A percentile compares a stretch with the other conserved stretches of the same genome.
Conservation (phyloP, 352 stramenopile species). For the Blastocystis sp. region DNA sequence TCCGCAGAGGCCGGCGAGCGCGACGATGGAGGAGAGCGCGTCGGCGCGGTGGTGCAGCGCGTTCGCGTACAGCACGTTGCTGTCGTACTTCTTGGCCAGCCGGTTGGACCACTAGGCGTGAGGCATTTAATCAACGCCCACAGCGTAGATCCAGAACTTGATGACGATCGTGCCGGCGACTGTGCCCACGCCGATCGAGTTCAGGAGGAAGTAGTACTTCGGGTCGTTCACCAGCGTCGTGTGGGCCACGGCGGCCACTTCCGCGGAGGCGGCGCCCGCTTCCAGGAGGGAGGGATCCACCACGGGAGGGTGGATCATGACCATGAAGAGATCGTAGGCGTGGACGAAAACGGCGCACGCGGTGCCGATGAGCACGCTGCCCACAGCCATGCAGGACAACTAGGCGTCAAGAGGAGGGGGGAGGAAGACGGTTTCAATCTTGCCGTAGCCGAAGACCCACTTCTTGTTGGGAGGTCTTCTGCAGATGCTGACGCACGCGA, state of each 20-base stretch:
- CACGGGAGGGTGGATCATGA: slow-evolving; percentile 8
- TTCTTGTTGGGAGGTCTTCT: slow-evolving; percentile 50
- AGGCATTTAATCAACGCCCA: too few relatives aligned
- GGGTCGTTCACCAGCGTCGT: slow-evolving; percentile 29
- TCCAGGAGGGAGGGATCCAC: slow-evolving; percentile 10
- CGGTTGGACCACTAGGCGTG: slow-evolving; percentile 27
- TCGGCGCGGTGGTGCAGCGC: slow-evolving; percentile 54
- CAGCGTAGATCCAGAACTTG: slow-evolving; percentile 60
- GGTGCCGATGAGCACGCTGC: slow-evolving; percentile 43
- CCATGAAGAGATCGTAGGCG: slow-evolving; percentile 55
- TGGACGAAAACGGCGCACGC: slow-evolving; percentile 53
- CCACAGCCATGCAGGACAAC: slow-evolving; percentile 54
- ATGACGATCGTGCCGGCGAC: slow-evolving; percentile 50
- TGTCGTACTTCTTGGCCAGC: slow-evolving; percentile 62
- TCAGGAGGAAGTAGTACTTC: slow-evolving; percentile 49
- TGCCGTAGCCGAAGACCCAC: slow-evolving; percentile 55
- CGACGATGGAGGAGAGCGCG: slow-evolving; percentile 54
- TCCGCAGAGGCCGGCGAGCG: slow-evolving; percentile 35
- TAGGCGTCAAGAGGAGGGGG: slow-evolving; percentile 1
- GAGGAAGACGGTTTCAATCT: slow-evolving; percentile 55
- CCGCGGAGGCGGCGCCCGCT: neutral
- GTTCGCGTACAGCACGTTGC: slow-evolving; percentile 61
- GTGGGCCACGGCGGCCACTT: slow-evolving; percentile 28
- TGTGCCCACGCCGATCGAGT: slow-evolving; percentile 30
- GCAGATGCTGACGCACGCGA: slow-evolving; percentile 42